A percentile compares a stretch with the other conserved stretches of the same genome.
These are phyloP conservation scores for Aspergillus sparsus DNA, from an alignment of 495 filamentous ascomycete species.

Conservation along the genomic window DNA sequence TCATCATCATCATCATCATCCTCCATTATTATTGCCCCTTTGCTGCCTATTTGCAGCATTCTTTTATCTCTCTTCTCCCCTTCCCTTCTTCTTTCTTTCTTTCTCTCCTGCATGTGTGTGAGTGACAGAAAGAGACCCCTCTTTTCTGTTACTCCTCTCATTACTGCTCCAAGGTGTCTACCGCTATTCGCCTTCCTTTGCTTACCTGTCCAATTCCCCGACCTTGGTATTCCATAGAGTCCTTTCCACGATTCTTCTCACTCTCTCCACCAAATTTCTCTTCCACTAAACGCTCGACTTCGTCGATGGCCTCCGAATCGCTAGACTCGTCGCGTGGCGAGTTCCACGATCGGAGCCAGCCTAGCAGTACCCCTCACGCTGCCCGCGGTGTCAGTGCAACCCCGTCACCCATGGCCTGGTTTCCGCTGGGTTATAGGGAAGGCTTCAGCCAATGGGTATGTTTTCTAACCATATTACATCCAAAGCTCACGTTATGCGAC, in stretches of 20 bases:
- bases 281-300: conserved; percentile 26
- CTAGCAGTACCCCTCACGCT: conserved; percentile 38
- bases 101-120: conserved; percentile 10
- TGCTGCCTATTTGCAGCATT: conserved; percentile 11
- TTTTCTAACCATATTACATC: no score
- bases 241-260: conserved; percentile 16
- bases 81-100: neutral
- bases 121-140: conserved; percentile 27
- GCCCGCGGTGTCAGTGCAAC: conserved; percentile 45
- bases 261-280: conserved; percentile 22
- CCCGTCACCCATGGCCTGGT: conserved; percentile 49
- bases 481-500: conserved; percentile 8
- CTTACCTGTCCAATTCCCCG: conserved; percentile 24
- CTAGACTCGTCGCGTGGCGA: conserved; percentile 35
- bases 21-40: neutral
- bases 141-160: conserved; percentile 28
- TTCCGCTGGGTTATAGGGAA: conserved; percentile 89
- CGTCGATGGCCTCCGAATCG: conserved; percentile 48
- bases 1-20: conserved; percentile 2
- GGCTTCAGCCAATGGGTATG: conserved; percentile 90
- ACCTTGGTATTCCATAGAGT: conserved; percentile 25
- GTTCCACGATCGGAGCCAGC: conserved; percentile 39
- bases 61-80: neutral
- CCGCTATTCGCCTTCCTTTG: conserved; percentile 21
- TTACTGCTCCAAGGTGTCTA: conserved; percentile 29